Base-by-base conservation (phyloP, 1,284 basidiomycete genomes). In the Entoloma clypeatum region DNA sequence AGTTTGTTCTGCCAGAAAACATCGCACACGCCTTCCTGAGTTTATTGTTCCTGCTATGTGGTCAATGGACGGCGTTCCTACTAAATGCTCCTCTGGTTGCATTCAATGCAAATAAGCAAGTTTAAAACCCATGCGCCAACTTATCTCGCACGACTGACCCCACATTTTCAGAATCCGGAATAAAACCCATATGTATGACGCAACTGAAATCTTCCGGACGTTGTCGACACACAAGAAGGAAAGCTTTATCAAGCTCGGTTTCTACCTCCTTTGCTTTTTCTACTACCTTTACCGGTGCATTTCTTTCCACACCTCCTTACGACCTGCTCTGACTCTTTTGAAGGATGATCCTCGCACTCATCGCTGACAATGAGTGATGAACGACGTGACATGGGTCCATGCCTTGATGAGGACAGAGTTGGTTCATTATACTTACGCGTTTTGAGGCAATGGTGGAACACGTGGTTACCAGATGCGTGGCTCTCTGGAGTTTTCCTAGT, bases 1-100 rank as follows among this genome's bases (percentile, higher is more conserved):
- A 99, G 93, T 99, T 99, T 63, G 93, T 98, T 34, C 75, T 99
- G 13, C 95, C 95, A 35, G 95, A 99, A 75, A 94, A 96, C 74
- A 80, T 81, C 47, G 90, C 90, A 31, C 96, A 99, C 64, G 93
- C 91, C 3, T 87, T 91, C 75, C 79, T 97, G 58, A 83, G 89
- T 16, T 55, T 86, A 29, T 72, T 91, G 45, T 94, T 97, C 79
- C 74, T 97, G n/a, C 64, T 98, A 32, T 89, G 84, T 47, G 91
- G 94, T 24, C 96, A 99, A 81, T 96, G 93, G 90, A 74, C 86
- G 39, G 92, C 95, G 7, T 90, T 99, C 68, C 59, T 96, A 25
- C 72, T 99, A 52, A 99, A 99, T 60, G 77, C 82, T 7, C 96
- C 96, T 1, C 74, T 99, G 38, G 77, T 99, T 34, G 81, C 79